These are phyloP conservation scores for Clarkia xantiana DNA, from an alignment of 345 rosid species.

Conservation along the genomic window DNA sequence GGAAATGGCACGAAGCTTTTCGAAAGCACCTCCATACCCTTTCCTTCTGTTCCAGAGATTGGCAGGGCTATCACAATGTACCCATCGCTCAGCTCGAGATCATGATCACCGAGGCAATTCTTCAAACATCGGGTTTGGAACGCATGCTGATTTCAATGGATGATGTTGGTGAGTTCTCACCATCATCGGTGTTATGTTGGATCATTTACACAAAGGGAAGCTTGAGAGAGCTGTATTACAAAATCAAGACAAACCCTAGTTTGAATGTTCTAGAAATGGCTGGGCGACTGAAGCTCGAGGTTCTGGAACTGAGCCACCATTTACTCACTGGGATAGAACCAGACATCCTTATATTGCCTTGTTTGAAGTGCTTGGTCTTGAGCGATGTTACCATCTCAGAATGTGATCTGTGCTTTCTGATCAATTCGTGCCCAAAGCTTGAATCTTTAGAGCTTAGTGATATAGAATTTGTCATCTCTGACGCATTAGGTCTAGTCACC, in stretches of 20 bases:
- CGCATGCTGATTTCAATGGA: slow-evolving; percentile 59
- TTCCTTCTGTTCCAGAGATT: slow-evolving; percentile 51
- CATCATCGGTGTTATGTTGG: slow-evolving; percentile 71
- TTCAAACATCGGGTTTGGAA: slow-evolving; percentile 61
- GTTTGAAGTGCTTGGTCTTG: slow-evolving; percentile 66
- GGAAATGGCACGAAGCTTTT: slow-evolving; percentile 63
- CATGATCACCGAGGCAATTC: slow-evolving; percentile 62
- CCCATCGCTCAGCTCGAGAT: slow-evolving; percentile 38
- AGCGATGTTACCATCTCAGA: slow-evolving; percentile 58
- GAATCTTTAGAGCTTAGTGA: slow-evolving; percentile 46
- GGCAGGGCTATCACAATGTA: slow-evolving; percentile 40
- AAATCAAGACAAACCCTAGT: slow-evolving; percentile 33
- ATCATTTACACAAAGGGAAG: slow-evolving; percentile 64
- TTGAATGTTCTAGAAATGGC: slow-evolving; percentile 69
- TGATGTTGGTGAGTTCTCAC: slow-evolving; percentile 47
- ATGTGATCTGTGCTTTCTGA: slow-evolving; percentile 54
- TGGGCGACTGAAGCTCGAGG: slow-evolving; percentile 66
- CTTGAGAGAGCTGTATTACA: slow-evolving; percentile 39
- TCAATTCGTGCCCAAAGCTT: slow-evolving; percentile 49
- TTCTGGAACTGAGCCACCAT: slow-evolving; percentile 36
- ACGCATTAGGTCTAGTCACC: slow-evolving; percentile 40
- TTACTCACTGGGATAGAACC: slow-evolving; percentile 56
- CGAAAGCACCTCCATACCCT: slow-evolving; percentile 46
- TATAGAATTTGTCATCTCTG: slow-evolving; percentile 54
- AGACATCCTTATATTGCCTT: slow-evolving; percentile 55